Conservation (phyloP, 768 basidiomycete species). For the Calocera viscosa region DNA sequence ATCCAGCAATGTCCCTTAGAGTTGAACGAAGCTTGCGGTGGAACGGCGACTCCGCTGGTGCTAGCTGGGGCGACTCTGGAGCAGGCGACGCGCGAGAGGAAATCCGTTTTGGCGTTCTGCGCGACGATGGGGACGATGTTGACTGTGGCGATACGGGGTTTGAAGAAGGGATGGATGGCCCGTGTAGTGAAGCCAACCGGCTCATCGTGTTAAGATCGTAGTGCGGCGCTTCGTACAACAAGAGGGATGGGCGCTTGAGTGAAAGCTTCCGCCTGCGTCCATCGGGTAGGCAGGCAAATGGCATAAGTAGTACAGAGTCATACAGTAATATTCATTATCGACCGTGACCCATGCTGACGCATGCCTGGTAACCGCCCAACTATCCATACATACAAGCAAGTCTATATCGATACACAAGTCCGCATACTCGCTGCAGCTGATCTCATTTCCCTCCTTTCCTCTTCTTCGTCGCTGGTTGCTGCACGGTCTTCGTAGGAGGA, state of each 20-base stretch:
- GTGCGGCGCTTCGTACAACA: neutral
- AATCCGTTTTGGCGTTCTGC: slow-evolving; percentile 15
- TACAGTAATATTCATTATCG: neutral
- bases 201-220: neutral
- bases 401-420: neutral
- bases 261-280: neutral
- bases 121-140: slow-evolving; percentile 31
- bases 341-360: neutral
- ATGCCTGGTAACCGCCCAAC: neutral
- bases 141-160: slow-evolving; percentile 20
- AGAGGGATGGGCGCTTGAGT: neutral
- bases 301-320: neutral
- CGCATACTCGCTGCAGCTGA: neutral
- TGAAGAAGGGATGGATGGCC: neutral
- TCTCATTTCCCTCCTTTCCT: neutral
- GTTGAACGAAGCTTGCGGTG: slow-evolving; percentile 64
- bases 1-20: slow-evolving; percentile 52
- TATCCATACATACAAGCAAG: neutral
- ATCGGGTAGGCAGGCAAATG: too few species aligned
- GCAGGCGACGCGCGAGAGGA: neutral
- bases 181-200: neutral
- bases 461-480: neutral
- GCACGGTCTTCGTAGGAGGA: neutral
- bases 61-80: neutral
- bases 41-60: slow-evolving; percentile 51